These are phyloP conservation scores for Suhomyces coccinellae DNA, from an alignment of 1,139 yeast species.

Conservation along the genomic window DNA sequence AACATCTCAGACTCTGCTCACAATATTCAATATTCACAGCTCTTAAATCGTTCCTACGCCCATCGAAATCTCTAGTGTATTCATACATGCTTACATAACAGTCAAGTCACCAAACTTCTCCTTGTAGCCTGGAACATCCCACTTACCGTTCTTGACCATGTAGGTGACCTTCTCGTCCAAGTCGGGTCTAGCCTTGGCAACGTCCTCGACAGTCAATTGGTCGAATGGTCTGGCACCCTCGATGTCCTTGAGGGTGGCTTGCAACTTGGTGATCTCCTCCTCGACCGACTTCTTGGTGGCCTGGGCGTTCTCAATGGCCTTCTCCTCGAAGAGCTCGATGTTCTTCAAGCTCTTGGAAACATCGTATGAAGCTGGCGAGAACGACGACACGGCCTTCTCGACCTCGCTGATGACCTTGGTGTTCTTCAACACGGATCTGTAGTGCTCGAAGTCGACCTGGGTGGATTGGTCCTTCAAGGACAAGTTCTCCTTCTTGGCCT, in stretches of 20 bases:
- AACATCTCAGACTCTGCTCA: too few relatives aligned
- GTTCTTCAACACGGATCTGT: constrained; percentile 82
- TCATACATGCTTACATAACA: constrained; percentile 63
- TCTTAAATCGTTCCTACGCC: not conserved
- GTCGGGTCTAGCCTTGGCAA: constrained; percentile 94
- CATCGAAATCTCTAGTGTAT: constrained; percentile 7
- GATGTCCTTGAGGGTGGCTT: constrained; percentile 87
- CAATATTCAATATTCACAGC: too few relatives aligned
- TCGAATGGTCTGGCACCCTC: constrained; percentile 97
- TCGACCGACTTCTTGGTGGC: constrained; percentile 87
- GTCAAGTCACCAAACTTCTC: constrained; percentile 96
- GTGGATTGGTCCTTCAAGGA: constrained; percentile 72
- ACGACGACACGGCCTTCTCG: constrained; percentile 70
- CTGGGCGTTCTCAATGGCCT: constrained; percentile 95
- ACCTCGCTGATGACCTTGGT: constrained; percentile 76
- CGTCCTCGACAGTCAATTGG: constrained; percentile 93
- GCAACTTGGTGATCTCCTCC: constrained; percentile 81
- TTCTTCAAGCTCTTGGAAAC: constrained; percentile 87
- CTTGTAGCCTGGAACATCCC: constrained; percentile 98
- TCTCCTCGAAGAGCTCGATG: constrained; percentile 89
- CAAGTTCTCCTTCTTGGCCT: constrained; percentile 81
- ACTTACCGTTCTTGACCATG: constrained; percentile 95
- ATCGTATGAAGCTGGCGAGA: constrained; percentile 84
- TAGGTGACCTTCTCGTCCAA: constrained; percentile 93
- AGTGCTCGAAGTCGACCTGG: constrained; percentile 76